These are phyloP conservation scores for Fraxinus nigra DNA, from an alignment of 305 asterid genomes.

Conservation along the genomic window DNA sequence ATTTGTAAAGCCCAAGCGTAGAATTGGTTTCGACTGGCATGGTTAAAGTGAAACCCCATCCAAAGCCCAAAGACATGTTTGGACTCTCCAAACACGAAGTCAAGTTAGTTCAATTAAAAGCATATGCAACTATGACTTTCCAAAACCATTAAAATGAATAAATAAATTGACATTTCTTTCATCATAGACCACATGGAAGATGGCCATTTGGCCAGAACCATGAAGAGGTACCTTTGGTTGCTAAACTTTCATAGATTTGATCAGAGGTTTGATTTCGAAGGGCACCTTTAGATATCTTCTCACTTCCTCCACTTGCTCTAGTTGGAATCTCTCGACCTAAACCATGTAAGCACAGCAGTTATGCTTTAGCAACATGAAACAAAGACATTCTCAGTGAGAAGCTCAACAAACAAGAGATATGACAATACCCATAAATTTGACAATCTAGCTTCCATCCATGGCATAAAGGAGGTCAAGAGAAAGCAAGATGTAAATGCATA, in stretches of 20 bases:
- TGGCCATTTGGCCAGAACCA: neutral
- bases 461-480: conserved; percentile 1
- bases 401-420: conserved; percentile 14
- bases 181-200: neutral
- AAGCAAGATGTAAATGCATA: neutral
- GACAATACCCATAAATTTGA: neutral
- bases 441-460: conserved; percentile 11
- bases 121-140: neutral
- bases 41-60: conserved; percentile 11
- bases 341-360: conserved; percentile 9
- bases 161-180: neutral
- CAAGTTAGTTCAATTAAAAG: conserved; percentile 4
- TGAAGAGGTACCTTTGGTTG: neutral
- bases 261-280: conserved; percentile 8
- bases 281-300: neutral
- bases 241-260: conserved; percentile 6
- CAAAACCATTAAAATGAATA: conserved; percentile 13
- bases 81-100: neutral
- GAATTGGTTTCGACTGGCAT: conserved; percentile 12
- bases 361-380: conserved; percentile 9
- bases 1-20: conserved; percentile 3
- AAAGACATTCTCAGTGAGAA: neutral
- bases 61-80: conserved; percentile 5
- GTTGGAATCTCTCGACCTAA: neutral
- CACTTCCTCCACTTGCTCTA: conserved; percentile 4